Percentiles rank a stretch among this genome's conserved stretches.
phyloP scores from a whole-genome alignment of 306 rosid genomes.

The Erythrophleum fordii region DNA sequence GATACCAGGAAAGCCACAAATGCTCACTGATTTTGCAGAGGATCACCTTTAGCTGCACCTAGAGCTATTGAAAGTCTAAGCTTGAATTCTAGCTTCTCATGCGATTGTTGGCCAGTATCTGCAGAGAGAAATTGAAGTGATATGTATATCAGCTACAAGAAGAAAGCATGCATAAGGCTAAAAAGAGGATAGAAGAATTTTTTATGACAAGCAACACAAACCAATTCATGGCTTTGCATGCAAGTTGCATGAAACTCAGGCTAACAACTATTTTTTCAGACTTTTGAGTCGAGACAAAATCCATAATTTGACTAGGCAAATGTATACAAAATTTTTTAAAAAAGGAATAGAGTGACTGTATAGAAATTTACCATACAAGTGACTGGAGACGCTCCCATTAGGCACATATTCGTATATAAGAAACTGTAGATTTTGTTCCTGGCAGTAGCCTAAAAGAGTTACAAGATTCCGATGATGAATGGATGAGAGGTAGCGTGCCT shows the following conservation, averaged over 20 bases:
- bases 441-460: slow-evolving; percentile 89
- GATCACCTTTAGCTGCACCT: slow-evolving; percentile 99
- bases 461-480: slow-evolving; percentile 85
- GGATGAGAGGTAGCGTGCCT: slow-evolving; percentile 89
- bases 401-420: slow-evolving; percentile 88
- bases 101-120: slow-evolving; percentile 57
- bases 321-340: not conserved
- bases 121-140: slow-evolving; percentile 31
- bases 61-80: slow-evolving; percentile 76
- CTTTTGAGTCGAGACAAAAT: slow-evolving; percentile 3
- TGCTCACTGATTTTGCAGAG: slow-evolving; percentile 99
- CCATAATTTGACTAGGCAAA: not conserved
- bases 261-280: slow-evolving; percentile 12
- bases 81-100: slow-evolving; percentile 73
- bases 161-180: not conserved
- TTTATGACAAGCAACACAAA: slow-evolving; percentile 1
- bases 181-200: not conserved
- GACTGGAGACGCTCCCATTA: slow-evolving; percentile 90
- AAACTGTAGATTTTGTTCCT: slow-evolving; percentile 83
- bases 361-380: slow-evolving; percentile 85
- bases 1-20: slow-evolving; percentile 98
- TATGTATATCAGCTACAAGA: slow-evolving; percentile 32
- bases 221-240: slow-evolving; percentile 18
- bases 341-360: slow-evolving; percentile 28
- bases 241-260: not conserved